phyloP scores from a whole-genome alignment of 2,329 filamentous ascomycete genomes.

The Phymatotrichopsis omnivora region DNA sequence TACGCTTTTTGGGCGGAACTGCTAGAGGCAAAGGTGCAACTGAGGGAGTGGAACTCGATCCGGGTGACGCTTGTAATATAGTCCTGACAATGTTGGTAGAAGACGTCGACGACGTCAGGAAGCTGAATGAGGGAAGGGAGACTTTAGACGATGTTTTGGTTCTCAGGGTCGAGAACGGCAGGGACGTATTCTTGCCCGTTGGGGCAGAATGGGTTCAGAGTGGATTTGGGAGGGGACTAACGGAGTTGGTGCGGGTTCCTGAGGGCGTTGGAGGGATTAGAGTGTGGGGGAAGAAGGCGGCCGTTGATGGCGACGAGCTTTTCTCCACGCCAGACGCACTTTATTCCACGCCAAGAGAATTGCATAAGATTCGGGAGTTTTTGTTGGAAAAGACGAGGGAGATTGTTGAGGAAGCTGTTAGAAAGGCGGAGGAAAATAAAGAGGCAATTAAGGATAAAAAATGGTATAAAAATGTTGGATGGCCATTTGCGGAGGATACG shows the following conservation, averaged over 20 bases:
- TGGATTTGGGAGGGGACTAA: conserved; percentile 74
- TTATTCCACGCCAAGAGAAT: conserved; percentile 74
- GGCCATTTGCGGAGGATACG: conserved; percentile 49
- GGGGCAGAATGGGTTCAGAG: conserved; percentile 69
- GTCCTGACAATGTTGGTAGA: conserved; percentile 58
- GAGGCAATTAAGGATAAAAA: conserved; percentile 38
- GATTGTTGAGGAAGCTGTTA: conserved; percentile 52
- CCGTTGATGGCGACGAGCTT: conserved; percentile 36
- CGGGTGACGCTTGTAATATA: conserved; percentile 69
- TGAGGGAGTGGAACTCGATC: conserved; percentile 57
- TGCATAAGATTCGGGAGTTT: conserved; percentile 79
- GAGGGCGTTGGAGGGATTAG: conserved; percentile 67
- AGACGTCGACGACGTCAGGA: conserved; percentile 51
- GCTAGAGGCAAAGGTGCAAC: conserved; percentile 7
- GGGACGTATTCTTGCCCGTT: conserved; percentile 84
- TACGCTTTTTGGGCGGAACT: conserved; percentile 15
- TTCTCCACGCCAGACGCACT: conserved; percentile 51
- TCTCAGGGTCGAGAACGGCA: conserved; percentile 68
- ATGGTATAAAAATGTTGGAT: conserved; percentile 46
- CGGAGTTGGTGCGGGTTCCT: conserved; percentile 76
- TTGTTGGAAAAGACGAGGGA: conserved; percentile 53
- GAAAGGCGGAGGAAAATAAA: conserved; percentile 36
- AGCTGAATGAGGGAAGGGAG: conserved; percentile 58
- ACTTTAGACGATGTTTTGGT: conserved; percentile 79
- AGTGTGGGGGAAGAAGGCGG: conserved; percentile 36